Conservation (phyloP, 768 basidiomycete species). For the Tremella fuciformis region DNA sequence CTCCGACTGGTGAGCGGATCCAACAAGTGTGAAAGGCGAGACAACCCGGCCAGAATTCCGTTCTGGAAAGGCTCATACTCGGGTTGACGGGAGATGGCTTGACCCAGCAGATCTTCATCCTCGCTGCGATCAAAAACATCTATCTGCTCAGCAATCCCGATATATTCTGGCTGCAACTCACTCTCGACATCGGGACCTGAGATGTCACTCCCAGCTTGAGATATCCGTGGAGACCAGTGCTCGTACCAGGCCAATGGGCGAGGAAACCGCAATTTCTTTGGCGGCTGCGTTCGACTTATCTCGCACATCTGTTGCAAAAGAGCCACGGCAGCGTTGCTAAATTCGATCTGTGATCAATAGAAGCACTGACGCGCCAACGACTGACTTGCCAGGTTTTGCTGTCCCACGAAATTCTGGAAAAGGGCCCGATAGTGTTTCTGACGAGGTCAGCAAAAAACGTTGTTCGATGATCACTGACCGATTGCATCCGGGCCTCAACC, state of each 20-base stretch:
- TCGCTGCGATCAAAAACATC: constrained; percentile 25
- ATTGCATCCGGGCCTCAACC: constrained; percentile 6
- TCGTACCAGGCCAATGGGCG: constrained; percentile 13
- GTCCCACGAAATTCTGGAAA: constrained; percentile 45
- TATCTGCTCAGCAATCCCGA: constrained; percentile 8
- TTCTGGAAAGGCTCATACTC: constrained; percentile 44
- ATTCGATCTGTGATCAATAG: constrained; percentile 36
- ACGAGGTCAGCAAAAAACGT: not conserved
- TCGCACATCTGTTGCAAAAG: constrained; percentile 34
- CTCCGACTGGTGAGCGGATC: constrained; percentile 37
- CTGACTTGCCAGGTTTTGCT: constrained; percentile 41
- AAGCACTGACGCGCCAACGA: not conserved
- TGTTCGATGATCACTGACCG: not conserved
- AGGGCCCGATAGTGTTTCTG: constrained; percentile 39
- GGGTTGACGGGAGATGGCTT: constrained; percentile 41
- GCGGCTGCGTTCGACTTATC: constrained; percentile 24
- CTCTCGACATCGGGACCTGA: too few species aligned
- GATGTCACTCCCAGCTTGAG: too few species aligned
- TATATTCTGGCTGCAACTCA: too few species aligned
- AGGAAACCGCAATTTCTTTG: constrained; percentile 39
- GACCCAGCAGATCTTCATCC: constrained; percentile 33
- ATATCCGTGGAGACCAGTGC: constrained; percentile 15
- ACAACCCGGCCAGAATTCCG: constrained; percentile 27
- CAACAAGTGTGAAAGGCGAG: constrained; percentile 22
- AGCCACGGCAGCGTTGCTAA: constrained; percentile 28